Evolutionary conservation across 768 basidiomycete genomes (phyloP), one percentile per base, ranked within the genome.

Genomic region (Trametes villosa): DNA sequence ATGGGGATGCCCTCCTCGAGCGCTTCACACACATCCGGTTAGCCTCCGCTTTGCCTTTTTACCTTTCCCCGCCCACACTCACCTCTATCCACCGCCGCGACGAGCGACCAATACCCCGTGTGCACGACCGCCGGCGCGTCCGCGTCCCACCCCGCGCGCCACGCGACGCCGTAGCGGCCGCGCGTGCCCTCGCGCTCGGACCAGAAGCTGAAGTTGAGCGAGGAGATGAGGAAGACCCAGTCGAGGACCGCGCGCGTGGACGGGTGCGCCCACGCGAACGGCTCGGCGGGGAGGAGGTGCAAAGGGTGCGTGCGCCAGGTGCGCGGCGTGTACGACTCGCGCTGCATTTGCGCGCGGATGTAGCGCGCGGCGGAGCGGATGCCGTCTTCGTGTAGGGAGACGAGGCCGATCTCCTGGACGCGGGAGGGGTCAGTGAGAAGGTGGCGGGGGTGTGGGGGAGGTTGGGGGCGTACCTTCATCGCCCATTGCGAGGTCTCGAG

Each of bases 151-250:
- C 86, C 83, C 9, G 79, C 73, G 53, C 84, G 79, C 92, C 93
- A 95, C 66, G 87, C 81, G 3, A 96, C 86, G 22, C 89, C 91
- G 69, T 86, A 96, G 27, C 91, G 80, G 33, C 83, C 85, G 4
- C 77, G 65, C 6, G 65, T 72, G 0, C 85, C 83, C 62, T 88
- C 85, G 41, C 74, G 79, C 68, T 88, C 86, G 0, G 89, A 93
- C 94, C 95, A 96, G 73, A 92, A 96, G 67, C 83, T 91, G 73
- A 92, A 96, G 73, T 94, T 96, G 51, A 93, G 81, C 17, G 87
- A 83, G 2, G 89, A 94, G 41, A 96, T 87, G 61, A 92, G 83
- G 74, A 96, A 95, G 59, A 96, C 88, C 93, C 93, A 96, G 75
- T 94, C 78, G 29, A 95, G 76, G 47, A 81, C 83, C 41, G 77